Conservation (phyloP, 805 yeast genomes). For the Candida bentonensis region DNA sequence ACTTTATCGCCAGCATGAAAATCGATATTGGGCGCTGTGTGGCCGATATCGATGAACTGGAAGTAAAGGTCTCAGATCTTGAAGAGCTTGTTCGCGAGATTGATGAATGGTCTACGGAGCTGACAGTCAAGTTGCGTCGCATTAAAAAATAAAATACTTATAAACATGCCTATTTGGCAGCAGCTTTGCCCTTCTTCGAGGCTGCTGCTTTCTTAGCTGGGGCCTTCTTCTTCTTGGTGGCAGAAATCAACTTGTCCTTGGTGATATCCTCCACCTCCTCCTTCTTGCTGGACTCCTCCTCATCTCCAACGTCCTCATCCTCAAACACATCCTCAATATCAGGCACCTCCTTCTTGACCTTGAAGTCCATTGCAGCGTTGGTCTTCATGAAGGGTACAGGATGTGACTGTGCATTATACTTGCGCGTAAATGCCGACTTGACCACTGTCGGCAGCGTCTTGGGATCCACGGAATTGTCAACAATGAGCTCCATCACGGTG, state of each 20-base stretch:
- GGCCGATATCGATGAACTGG: conserved; percentile 9
- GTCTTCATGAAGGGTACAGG: conserved; percentile 69
- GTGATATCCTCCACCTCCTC: conserved; percentile 28
- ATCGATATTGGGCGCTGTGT: neutral
- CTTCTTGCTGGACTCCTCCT: conserved; percentile 20
- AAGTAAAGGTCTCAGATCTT: conserved; percentile 17
- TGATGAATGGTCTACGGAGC: conserved; percentile 45
- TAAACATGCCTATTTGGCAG: too few species aligned
- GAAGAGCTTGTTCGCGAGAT: conserved; percentile 38
- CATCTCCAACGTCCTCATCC: conserved; percentile 29
- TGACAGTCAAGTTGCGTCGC: conserved; percentile 28
- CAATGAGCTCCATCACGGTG: conserved; percentile 64
- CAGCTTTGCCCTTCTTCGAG: conserved; percentile 6
- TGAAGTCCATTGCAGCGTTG: conserved; percentile 20
- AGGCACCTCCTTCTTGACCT: conserved; percentile 28
- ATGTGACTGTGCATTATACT: conserved; percentile 61
- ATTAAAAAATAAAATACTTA: too few species aligned
- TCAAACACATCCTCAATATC: conserved; percentile 62
- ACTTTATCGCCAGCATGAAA: neutral
- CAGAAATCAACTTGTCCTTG: conserved; percentile 14
- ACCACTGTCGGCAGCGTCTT: conserved; percentile 64
- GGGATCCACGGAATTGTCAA: conserved; percentile 40
- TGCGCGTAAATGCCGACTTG: conserved; percentile 77
- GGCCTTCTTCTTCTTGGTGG: neutral
- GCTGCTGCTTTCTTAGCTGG: conserved; percentile 7